These are phyloP conservation scores for Pseudophaeomoniella oleicola DNA, from an alignment of 2,329 filamentous ascomycete species.

Conservation along the genomic window DNA sequence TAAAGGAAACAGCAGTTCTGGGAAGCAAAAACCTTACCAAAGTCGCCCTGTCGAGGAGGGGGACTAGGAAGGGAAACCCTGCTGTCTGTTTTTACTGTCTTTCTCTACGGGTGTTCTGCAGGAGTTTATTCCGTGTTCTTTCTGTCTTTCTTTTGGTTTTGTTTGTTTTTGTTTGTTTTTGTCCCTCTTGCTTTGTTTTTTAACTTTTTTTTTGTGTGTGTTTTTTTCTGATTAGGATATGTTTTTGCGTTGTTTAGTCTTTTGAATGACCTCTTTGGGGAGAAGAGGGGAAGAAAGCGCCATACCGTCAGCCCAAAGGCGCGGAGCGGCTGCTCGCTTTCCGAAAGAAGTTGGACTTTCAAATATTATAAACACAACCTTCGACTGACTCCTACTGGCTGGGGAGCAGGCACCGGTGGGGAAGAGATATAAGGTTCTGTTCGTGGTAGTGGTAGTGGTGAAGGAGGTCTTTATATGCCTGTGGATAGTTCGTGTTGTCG, in stretches of 20 bases:
- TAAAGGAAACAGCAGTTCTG: too few relatives aligned
- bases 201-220: not conserved
- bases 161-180: constrained; percentile 6
- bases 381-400: too few relatives aligned
- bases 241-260: not conserved
- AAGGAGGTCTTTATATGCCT: too few relatives aligned
- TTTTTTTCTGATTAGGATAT: too few relatives aligned
- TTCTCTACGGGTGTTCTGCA: too few relatives aligned
- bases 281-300: not conserved
- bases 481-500: too few relatives aligned
- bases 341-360: not conserved
- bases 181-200: not conserved
- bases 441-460: too few relatives aligned
- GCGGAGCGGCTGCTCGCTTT: not conserved
- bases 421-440: too few relatives aligned
- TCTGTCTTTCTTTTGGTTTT: constrained; percentile 4
- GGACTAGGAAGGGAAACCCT: not conserved
- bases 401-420: too few relatives aligned
- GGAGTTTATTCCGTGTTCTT: not conserved
- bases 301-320: not conserved
- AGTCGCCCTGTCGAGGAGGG: not conserved
- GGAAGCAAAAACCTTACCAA: not conserved
- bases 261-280: not conserved
- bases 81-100: too few relatives aligned
- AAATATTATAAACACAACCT: too few relatives aligned